Evolutionary conservation across 179 eudicot genomes (phyloP), one percentile per base, ranked within the genome.

Genomic region (Silene coronaria): DNA sequence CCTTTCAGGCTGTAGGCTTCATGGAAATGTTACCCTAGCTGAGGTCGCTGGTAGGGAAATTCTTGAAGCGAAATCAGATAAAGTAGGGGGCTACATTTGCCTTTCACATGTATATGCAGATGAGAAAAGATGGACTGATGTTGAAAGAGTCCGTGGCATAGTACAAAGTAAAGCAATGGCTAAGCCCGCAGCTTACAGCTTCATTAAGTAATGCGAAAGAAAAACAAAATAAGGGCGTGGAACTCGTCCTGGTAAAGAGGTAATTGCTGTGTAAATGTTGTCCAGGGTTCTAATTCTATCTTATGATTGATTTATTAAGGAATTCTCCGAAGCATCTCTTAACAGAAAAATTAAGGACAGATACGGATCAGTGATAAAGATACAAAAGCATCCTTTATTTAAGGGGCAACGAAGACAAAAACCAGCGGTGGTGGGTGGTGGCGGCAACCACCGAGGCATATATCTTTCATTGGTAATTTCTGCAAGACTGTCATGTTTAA

Each of bases 51-150:
- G 80, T 2, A 68, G 64, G 70, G 45, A 80, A 51, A 60, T 71
- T 65, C 63, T 66, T 5, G 48, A 80, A 45, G 26, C 5, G 32
- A 70, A 80, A n/a, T 63, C 79, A 11, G 36, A 76, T 76, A 23
- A 79, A 55, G 70, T 71, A 65, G 70, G 83, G 22, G 65, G 74
- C 69, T 76, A 80, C 72, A 72, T 80, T 21, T 76, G 76, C 61
- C 77, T 80, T n/a, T 80, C 83, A n/a, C 80, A 80, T 71, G 62
- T 57, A 38, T 80, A 80, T 67, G 83, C 80, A 72, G 70, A 73
- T 76, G 83, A 80, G 67, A 69, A 76, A 71, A 72, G 83, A 53
- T 80, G 83, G 83, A 60, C 6, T 66, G 80, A 80, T 64, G 79
- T 72, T 12, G 79, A 76, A 59, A 80, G 72, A 38, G 19, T 80